Percentiles rank a stretch among this genome's conserved stretches.
These are phyloP conservation scores for Syzygium aromaticum DNA, from an alignment of 345 rosid species.

Conservation along the genomic window DNA sequence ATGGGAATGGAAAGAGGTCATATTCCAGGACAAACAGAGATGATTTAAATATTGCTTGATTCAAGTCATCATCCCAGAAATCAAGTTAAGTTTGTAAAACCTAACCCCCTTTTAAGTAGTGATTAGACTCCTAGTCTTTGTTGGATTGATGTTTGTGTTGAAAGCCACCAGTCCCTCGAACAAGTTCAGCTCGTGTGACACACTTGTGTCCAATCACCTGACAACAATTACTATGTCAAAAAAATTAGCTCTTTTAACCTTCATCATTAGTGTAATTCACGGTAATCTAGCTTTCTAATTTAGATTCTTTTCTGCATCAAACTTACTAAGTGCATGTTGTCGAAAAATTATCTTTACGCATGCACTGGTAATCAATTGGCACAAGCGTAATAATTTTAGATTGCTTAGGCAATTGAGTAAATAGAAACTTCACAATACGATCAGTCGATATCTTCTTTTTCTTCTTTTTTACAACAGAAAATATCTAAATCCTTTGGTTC, in stretches of 20 bases:
- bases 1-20: slow-evolving; percentile 3
- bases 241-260: neutral
- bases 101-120: slow-evolving; percentile 10
- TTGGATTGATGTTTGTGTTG: slow-evolving; percentile 6
- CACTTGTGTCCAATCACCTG: neutral
- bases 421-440: neutral
- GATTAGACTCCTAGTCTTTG: slow-evolving; percentile 11
- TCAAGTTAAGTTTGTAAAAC: slow-evolving; percentile 28
- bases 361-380: neutral
- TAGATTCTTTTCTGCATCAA: neutral
- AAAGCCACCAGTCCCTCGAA: neutral
- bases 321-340: neutral
- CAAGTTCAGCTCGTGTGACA: neutral
- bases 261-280: neutral
- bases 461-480: neutral
- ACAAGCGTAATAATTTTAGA: neutral
- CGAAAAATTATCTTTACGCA: neutral
- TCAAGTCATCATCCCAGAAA: slow-evolving; percentile 33
- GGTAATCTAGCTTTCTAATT: neutral
- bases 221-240: neutral
- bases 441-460: neutral
- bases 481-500: neutral
- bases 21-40: slow-evolving; percentile 8
- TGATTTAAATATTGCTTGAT: slow-evolving; percentile 4
- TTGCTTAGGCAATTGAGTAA: neutral